phyloP scores from a whole-genome alignment of 495 filamentous ascomycete genomes.

The Xylaria longipes region DNA sequence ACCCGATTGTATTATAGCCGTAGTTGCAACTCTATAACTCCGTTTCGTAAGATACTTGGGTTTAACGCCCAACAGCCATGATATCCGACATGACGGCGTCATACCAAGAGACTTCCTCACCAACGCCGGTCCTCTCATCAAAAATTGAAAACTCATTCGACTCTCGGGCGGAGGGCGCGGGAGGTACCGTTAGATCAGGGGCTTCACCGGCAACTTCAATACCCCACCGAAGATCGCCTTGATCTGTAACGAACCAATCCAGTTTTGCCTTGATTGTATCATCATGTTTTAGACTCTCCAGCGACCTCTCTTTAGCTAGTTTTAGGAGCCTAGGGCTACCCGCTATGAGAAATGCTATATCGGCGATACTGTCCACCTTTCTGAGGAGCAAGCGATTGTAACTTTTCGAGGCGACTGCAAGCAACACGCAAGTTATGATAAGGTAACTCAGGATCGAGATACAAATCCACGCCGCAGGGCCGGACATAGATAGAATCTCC shows the following conservation, averaged over 20 bases:
- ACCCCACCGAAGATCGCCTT: conserved; percentile 25
- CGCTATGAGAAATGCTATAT: conserved; percentile 32
- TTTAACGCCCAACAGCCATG: too few species aligned
- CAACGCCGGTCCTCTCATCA: too few species aligned
- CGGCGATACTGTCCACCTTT: conserved; percentile 32
- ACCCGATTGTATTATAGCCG: too few species aligned
- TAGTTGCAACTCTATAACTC: too few species aligned
- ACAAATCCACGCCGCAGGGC: conserved; percentile 45
- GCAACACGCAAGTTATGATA: conserved; percentile 36
- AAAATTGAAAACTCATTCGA: too few species aligned
- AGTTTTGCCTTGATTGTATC: conserved; percentile 18
- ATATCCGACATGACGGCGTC: too few species aligned
- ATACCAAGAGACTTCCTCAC: too few species aligned
- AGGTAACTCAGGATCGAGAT: conserved; percentile 46
- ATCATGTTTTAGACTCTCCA: conserved; percentile 14
- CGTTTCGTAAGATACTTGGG: too few species aligned
- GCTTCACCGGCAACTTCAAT: conserved; percentile 26
- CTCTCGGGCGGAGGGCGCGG: too few species aligned
- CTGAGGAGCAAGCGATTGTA: conserved; percentile 26
- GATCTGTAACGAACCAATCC: conserved; percentile 20
- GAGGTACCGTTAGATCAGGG: too few species aligned
- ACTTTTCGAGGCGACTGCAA: conserved; percentile 25
- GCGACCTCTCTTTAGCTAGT: conserved; percentile 20
- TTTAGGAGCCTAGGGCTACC: conserved; percentile 31
- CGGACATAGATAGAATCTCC: conserved; percentile 42